phyloP scores from a whole-genome alignment of 352 stramenopile genomes.

The Halophytophthora batemanensis region DNA sequence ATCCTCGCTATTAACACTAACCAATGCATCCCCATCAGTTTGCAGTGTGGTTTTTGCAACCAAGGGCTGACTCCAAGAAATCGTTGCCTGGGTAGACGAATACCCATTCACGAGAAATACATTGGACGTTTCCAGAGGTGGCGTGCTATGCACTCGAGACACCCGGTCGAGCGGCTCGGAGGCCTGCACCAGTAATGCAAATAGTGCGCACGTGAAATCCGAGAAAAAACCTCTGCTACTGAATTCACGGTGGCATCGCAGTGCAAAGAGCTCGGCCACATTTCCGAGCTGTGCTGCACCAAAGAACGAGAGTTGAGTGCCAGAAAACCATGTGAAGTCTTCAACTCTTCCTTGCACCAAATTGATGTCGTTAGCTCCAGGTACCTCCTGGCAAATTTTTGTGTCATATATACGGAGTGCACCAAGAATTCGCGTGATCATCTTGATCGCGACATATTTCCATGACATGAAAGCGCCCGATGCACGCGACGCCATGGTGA shows the following conservation, averaged over 20 bases:
- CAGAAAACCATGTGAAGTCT: neutral
- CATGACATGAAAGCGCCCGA: slow-evolving; percentile 9
- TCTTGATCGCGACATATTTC: slow-evolving; percentile 28
- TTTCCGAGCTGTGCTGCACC: slow-evolving; percentile 17
- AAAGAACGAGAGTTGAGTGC: slow-evolving; percentile 3
- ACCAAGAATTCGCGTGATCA: slow-evolving; percentile 23
- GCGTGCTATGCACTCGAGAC: neutral
- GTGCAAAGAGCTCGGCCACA: slow-evolving; percentile 27
- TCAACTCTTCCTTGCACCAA: neutral
- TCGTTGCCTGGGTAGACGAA: slow-evolving; percentile 28
- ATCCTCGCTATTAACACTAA: neutral
- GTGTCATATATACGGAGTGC: too few species aligned
- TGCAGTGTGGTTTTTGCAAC: neutral
- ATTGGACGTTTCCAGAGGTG: neutral
- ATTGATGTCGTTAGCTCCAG: neutral
- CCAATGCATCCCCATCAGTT: neutral
- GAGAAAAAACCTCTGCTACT: slow-evolving; percentile 28
- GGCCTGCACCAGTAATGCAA: slow-evolving; percentile 21
- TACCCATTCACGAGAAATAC: slow-evolving; percentile 23
- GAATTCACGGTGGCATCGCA: slow-evolving; percentile 32
- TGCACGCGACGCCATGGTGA: slow-evolving; percentile 14
- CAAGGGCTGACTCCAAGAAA: slow-evolving; percentile 25
- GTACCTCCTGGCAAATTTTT: too few species aligned
- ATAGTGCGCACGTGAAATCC: slow-evolving; percentile 27
- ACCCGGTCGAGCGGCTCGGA: neutral